These are phyloP conservation scores for Nicotiana rustica DNA, from an alignment of 305 asterid species.

Conservation along the genomic window DNA sequence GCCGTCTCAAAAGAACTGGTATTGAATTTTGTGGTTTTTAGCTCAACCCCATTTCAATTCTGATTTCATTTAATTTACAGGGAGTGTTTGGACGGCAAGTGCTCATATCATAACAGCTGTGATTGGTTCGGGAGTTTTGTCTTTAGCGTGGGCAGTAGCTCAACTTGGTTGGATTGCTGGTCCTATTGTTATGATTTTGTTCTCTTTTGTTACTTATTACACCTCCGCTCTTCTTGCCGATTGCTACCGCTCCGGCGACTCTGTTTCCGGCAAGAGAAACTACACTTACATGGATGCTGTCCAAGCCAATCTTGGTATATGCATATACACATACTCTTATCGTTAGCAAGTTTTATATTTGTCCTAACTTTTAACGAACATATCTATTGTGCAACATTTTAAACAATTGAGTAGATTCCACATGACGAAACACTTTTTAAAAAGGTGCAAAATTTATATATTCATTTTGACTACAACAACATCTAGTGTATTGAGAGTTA, in stretches of 20 bases:
- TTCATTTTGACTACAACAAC: too few relatives aligned
- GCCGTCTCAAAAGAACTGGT: conserved; percentile 86
- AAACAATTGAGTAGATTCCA: too few relatives aligned
- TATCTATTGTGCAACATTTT: too few relatives aligned
- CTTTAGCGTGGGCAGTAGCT: conserved; percentile 94
- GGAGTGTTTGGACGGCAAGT: conserved; percentile 90
- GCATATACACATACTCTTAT: not conserved
- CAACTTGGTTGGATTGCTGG: conserved; percentile 98
- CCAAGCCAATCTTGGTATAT: conserved; percentile 73
- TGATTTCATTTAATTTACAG: conserved; percentile 42
- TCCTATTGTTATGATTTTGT: conserved; percentile 74
- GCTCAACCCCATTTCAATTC: not conserved
- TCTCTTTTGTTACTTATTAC: conserved; percentile 88
- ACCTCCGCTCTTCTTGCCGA: conserved; percentile 82
- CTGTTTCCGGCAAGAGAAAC: conserved; percentile 75
- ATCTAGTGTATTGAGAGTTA: too few relatives aligned
- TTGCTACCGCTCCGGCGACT: conserved; percentile 83
- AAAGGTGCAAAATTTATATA: too few relatives aligned
- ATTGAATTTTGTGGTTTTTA: not conserved
- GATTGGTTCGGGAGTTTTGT: conserved; percentile 91
- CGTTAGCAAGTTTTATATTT: not conserved
- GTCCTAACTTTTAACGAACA: too few relatives aligned
- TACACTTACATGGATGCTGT: conserved; percentile 97
- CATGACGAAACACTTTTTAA: too few relatives aligned
- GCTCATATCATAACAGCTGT: conserved; percentile 96